These are phyloP conservation scores for Stachybotrys chartarum DNA, from an alignment of 2,329 filamentous ascomycete genomes.

Conservation along the genomic window DNA sequence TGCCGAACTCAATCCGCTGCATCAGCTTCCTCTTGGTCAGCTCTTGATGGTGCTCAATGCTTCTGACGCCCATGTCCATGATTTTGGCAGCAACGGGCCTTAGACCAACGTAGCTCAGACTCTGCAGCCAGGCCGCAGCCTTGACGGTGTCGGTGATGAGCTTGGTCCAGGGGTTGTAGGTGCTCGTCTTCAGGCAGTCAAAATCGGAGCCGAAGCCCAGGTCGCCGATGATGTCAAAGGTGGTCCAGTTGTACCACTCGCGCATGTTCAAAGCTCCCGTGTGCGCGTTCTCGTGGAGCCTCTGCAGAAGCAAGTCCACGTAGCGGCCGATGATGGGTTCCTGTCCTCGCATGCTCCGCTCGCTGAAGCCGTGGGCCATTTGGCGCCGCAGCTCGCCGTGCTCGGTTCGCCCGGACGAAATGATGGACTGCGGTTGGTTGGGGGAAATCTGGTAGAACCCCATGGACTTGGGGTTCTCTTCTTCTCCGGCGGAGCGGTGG, in stretches of 20 bases:
- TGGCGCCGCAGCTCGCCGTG: neutral
- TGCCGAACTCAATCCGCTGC: neutral
- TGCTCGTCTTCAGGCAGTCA: constrained; percentile 11
- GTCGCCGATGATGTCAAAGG: constrained; percentile 21
- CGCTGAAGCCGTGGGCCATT: neutral
- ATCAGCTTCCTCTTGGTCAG: neutral
- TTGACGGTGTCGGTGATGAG: constrained; percentile 7
- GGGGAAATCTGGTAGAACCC: neutral
- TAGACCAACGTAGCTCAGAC: neutral
- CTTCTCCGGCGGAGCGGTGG: neutral
- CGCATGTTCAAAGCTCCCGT: constrained; percentile 10
- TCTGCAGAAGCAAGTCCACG: neutral
- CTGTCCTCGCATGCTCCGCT: neutral
- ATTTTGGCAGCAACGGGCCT: neutral
- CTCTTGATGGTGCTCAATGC: neutral
- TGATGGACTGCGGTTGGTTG: neutral
- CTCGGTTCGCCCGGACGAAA: neutral
- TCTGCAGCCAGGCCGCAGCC: neutral
- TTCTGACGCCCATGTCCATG: neutral
- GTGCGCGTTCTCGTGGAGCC: neutral
- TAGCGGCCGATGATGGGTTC: constrained; percentile 1
- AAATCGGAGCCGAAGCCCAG: constrained; percentile 19
- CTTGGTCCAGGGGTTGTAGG: constrained; percentile 14
- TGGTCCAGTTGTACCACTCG: constrained; percentile 17
- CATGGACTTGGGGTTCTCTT: neutral